Percentiles rank a stretch among this genome's conserved stretches.
Evolutionary conservation across 352 stramenopile species (phyloP).

Genomic region (Phytophthora syringae): DNA sequence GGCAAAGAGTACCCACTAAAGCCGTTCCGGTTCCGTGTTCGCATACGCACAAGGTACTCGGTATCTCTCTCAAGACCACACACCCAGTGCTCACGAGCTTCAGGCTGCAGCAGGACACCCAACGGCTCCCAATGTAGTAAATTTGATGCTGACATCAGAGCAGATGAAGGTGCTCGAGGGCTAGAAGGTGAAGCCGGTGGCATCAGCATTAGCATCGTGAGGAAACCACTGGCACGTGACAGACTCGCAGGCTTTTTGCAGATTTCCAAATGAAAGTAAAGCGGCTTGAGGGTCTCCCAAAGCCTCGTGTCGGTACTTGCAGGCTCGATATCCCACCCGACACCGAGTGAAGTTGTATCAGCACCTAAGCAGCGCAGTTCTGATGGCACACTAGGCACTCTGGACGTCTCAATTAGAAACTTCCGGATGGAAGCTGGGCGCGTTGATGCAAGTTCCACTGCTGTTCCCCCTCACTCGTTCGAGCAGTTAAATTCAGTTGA

Average conservation of each 20-base stretch:
- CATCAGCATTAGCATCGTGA: constrained; percentile 64
- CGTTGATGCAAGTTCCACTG: constrained; percentile 47
- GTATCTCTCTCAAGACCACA: constrained; percentile 54
- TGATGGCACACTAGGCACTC: constrained; percentile 39
- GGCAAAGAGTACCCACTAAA: constrained; percentile 63
- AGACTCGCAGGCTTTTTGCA: constrained; percentile 63
- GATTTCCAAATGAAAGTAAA: constrained; percentile 66
- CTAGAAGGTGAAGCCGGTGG: constrained; percentile 29
- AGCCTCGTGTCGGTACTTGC: constrained; percentile 34
- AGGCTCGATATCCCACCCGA: constrained; percentile 62
- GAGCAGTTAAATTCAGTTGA: constrained; percentile 50
- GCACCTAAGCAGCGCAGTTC: constrained; percentile 54
- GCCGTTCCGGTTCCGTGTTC: constrained; percentile 65
- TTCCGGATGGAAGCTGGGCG: constrained; percentile 40
- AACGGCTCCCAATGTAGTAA: constrained; percentile 65
- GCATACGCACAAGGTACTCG: constrained; percentile 71
- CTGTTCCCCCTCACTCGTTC: constrained; percentile 50
- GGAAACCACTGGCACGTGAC: constrained; percentile 47
- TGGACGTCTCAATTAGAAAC: constrained; percentile 52
- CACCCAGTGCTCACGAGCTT: constrained; percentile 66
- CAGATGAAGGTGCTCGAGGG: constrained; percentile 26
- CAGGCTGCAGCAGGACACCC: constrained; percentile 51
- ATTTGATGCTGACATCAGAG: constrained; percentile 41
- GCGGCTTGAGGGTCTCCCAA: constrained; percentile 44
- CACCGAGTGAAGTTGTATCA: constrained; percentile 55